Percentiles rank a stretch among this genome's conserved stretches.
These are phyloP conservation scores for Cystobasidium sp. DNA, from an alignment of 1,284 basidiomycete genomes.

Conservation along the genomic window DNA sequence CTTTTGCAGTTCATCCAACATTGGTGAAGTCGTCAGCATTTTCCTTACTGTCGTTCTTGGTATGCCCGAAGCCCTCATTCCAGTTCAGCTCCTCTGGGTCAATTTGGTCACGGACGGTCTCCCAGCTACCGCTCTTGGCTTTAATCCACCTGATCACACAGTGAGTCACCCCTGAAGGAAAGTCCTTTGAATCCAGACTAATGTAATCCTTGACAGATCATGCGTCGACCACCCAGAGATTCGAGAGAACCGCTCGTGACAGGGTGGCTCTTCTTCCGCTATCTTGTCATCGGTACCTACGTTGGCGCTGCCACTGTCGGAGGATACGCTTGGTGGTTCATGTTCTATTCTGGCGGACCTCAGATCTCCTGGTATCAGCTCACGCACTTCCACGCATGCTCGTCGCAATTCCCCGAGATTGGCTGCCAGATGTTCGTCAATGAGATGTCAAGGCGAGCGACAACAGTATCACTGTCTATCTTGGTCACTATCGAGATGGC, in stretches of 20 bases:
- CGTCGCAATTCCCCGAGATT: slow-evolving; percentile 76
- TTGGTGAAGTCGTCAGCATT: slow-evolving; percentile 64
- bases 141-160: slow-evolving; percentile 93
- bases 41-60: slow-evolving; percentile 95
- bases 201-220: slow-evolving; percentile 64
- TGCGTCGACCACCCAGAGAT: slow-evolving; percentile 87
- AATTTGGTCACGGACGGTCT: slow-evolving; percentile 94
- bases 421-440: slow-evolving; percentile 94
- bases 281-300: slow-evolving; percentile 89
- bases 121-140: slow-evolving; percentile 96
- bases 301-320: slow-evolving; percentile 94
- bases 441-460: slow-evolving; percentile 79
- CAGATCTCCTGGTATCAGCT: slow-evolving; percentile 92
- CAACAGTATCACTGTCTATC: slow-evolving; percentile 94
- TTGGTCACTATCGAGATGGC: slow-evolving; percentile 97
- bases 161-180: background rate
- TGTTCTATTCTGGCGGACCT: slow-evolving; percentile 84
- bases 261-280: slow-evolving; percentile 93
- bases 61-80: slow-evolving; percentile 98
- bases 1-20: slow-evolving; percentile 51
- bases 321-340: slow-evolving; percentile 99
- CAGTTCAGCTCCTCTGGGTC: slow-evolving; percentile 97
- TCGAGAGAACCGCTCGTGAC: slow-evolving; percentile 88
- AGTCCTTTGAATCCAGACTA: background rate
- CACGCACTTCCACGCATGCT: slow-evolving; percentile 92